Conservation (phyloP, 106 monocot genomes). For the Platanthera guangdongensis region DNA sequence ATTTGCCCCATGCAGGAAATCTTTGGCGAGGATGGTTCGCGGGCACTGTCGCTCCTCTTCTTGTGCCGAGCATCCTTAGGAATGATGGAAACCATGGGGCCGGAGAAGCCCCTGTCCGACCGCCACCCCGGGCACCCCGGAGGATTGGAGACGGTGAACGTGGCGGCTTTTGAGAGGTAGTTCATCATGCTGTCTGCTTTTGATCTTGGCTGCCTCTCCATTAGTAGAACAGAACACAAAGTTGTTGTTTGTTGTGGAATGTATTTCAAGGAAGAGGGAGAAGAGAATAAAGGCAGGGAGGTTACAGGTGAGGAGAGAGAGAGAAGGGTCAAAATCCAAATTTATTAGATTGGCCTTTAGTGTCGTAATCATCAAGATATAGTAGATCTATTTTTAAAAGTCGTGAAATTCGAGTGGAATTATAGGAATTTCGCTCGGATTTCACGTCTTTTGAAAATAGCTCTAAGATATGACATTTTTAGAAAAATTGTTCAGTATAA, state of each 20-base stretch:
- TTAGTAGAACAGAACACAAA: not conserved
- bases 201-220: not conserved
- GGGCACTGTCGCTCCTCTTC: not conserved
- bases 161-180: slow-evolving; percentile 7
- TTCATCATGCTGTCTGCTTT: slow-evolving; percentile 3
- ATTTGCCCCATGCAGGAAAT: slow-evolving; percentile 87
- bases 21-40: slow-evolving; percentile 62
- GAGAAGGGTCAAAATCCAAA: too few relatives aligned
- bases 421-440: too few relatives aligned
- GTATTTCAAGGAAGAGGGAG: too few relatives aligned
- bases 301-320: not conserved
- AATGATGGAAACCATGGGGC: slow-evolving; percentile 28
- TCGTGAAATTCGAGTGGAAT: too few relatives aligned
- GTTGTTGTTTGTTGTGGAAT: too few relatives aligned
- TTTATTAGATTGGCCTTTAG: too few relatives aligned
- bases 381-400: too few relatives aligned
- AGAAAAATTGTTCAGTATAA: too few relatives aligned
- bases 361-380: too few relatives aligned
- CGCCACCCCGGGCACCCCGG: slow-evolving; percentile 15
- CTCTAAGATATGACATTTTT: too few relatives aligned
- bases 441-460: too few relatives aligned
- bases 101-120: not conserved
- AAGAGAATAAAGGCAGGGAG: too few relatives aligned
- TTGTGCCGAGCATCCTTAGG: slow-evolving; percentile 37
- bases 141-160: slow-evolving; percentile 6